These are phyloP conservation scores for Salvia miltiorrhiza DNA, from an alignment of 257 asterid genomes.

Conservation along the genomic window DNA sequence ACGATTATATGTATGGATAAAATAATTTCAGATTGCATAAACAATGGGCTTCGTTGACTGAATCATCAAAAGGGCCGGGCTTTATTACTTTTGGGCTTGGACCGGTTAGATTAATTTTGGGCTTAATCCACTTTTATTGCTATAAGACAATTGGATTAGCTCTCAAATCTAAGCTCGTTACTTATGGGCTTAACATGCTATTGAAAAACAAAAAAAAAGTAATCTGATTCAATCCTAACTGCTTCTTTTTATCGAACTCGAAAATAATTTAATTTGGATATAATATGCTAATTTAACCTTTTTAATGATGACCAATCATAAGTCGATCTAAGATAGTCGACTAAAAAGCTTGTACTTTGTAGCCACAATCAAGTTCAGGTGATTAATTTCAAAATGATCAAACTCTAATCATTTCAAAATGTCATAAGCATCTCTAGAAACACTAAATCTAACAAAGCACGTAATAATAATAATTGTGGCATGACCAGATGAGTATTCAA, in stretches of 20 bases:
- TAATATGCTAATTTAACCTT: too few species aligned
- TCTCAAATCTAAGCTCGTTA: too few species aligned
- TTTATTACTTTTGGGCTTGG: neutral
- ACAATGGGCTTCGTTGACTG: neutral
- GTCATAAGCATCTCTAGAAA: neutral
- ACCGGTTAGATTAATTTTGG: neutral
- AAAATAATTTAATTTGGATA: too few species aligned
- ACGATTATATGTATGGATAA: too few species aligned
- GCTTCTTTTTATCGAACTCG: too few species aligned
- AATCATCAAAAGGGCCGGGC: neutral
- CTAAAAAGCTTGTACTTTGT: neutral
- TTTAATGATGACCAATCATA: neutral
- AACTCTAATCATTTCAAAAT: neutral
- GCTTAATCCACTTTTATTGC: too few species aligned
- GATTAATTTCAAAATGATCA: neutral
- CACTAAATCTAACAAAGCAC: neutral
- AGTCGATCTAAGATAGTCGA: neutral
- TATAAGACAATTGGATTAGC: too few species aligned
- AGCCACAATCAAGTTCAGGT: neutral
- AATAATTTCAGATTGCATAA: neutral
- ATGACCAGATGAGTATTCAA: too few species aligned
- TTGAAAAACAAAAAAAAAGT: too few species aligned
- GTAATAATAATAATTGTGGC: neutral
- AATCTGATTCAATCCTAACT: too few species aligned
- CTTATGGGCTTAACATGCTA: too few species aligned